Evolutionary conservation across 129 eudicot genomes (phyloP), one percentile per base, ranked within the genome.

Genomic region (Daucus carota): DNA sequence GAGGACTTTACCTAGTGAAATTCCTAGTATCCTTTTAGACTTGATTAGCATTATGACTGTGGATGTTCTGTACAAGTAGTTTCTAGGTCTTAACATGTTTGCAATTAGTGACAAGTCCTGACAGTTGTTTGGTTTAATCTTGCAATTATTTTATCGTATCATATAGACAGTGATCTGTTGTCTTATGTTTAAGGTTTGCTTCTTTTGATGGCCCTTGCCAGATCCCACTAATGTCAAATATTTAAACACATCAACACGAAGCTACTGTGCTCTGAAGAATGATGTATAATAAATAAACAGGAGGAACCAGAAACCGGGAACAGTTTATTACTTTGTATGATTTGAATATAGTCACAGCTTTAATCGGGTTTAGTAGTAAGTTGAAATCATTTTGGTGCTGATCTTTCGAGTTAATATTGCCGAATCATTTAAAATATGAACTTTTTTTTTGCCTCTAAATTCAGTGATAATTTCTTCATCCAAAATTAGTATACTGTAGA

Each of bases 11-110:
- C 38, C 57, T 70, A 17, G 26, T 70, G 74, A 66, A 8, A 41
- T 54, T 42, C 71, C 57, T 24, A n/a, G n/a, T n/a, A 48, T 48
- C 57, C 24, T 44, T 62, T 28, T 71, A 50, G 68, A 73, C n/a
- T 48, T 48, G 57, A 48, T 67, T 74, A 8, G 45, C 32, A 33
- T 24, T 62, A 31, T 16, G 3, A 16, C 22, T 1, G 62, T 40
- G 40, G 14, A 18, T 36, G 65, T 2, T 57, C 14, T 57, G 65
- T 22, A n/a, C 65, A n/a, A 57, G 60, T 48, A 52, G 15, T 57
- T 22, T 24, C 5, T 22, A 15, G 1, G 18, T 57, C 10, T 57
- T 7, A 24, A 57, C 65, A 24, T 48, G 57, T 47, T 57, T 24
- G 13, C 65, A 57, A 57, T 5, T 22, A 29, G 17, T 54, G 12